A percentile compares a stretch with the other conserved stretches of the same genome.
Conservation (phyloP, 805 yeast species). For the Spathaspora boniae region DNA sequence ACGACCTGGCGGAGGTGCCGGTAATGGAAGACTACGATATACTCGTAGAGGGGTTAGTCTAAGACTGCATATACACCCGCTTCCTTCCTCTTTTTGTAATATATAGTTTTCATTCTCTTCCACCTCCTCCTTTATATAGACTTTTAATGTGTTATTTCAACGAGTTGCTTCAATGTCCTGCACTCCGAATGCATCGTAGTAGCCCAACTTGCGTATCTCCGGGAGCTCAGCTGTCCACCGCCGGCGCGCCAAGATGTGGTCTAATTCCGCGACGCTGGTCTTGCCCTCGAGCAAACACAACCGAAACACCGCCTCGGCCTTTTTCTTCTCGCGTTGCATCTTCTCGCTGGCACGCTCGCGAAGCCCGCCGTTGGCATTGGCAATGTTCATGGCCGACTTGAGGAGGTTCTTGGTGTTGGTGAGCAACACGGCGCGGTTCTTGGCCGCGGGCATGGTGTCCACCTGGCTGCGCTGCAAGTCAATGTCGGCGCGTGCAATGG, state of each 20-base stretch:
- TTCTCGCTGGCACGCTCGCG: slow-evolving; percentile 46
- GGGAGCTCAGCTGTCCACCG: slow-evolving; percentile 30
- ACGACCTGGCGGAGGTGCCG: too few relatives aligned
- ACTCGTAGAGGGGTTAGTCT: too few relatives aligned
- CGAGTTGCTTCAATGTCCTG: slow-evolving; percentile 1
- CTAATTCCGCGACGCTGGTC: slow-evolving; percentile 22
- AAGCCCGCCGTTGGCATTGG: slow-evolving; percentile 49
- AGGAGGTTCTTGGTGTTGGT: slow-evolving; percentile 41
- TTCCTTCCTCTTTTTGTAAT: too few relatives aligned
- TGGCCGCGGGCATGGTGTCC: slow-evolving; percentile 24
- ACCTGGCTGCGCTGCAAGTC: slow-evolving; percentile 48
- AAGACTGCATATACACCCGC: too few relatives aligned
- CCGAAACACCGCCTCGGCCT: slow-evolving; percentile 44
- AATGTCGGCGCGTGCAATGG: slow-evolving; percentile 51
- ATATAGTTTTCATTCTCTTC: too few relatives aligned
- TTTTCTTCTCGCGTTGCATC: slow-evolving; percentile 36
- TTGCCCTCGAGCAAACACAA: slow-evolving; percentile 46
- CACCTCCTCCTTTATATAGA: slow-evolving; percentile 1
- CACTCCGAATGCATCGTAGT: slow-evolving; percentile 20
- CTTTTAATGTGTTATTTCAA: slow-evolving; percentile 1
- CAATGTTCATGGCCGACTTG: slow-evolving; percentile 43
- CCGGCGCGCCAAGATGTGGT: slow-evolving; percentile 26
- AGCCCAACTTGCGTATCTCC: slow-evolving; percentile 22
- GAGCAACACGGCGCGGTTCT: slow-evolving; percentile 26
- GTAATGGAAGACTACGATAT: too few relatives aligned